Conservation (phyloP, 306 rosid species). For the Canavalia ensiformis region DNA sequence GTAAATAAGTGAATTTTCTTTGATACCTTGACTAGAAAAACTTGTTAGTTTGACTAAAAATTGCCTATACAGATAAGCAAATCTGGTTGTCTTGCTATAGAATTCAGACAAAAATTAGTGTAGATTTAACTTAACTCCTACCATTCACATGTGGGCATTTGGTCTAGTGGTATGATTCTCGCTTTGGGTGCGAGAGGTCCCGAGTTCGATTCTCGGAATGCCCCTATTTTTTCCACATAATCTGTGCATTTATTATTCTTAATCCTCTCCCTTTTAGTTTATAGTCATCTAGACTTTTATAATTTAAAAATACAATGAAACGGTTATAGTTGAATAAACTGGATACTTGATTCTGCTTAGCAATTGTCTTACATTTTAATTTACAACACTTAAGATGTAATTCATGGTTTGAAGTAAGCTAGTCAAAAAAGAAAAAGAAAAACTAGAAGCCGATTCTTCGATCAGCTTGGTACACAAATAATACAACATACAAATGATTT, state of each 20-base stretch:
- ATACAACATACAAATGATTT: constrained; percentile 32
- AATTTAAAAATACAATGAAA: no score
- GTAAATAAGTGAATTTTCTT: constrained; percentile 11
- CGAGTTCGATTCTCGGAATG: constrained; percentile 54
- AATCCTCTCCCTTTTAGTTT: neutral
- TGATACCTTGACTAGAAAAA: constrained; percentile 10
- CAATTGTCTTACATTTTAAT: constrained; percentile 26
- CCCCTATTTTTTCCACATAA: neutral
- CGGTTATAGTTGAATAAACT: no score
- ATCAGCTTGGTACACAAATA: constrained; percentile 42
- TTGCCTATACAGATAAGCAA: constrained; percentile 14
- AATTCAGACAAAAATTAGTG: neutral
- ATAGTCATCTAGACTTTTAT: no score
- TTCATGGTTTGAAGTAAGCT: constrained; percentile 26
- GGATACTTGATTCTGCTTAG: neutral
- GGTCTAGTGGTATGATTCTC: constrained; percentile 80
- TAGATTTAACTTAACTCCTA: neutral
- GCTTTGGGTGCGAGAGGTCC: constrained; percentile 85
- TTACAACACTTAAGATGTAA: constrained; percentile 21
- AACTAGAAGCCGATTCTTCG: constrained; percentile 25
- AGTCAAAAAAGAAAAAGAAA: constrained; percentile 29
- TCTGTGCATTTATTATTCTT: neutral
- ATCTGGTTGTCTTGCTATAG: neutral
- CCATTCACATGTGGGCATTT: constrained; percentile 50
- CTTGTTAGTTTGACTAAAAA: constrained; percentile 4